A percentile compares a stretch with the other conserved stretches of the same genome.
phyloP scores from a whole-genome alignment of 2,329 filamentous ascomycete genomes.

The Pestalotiopsis sp. region DNA sequence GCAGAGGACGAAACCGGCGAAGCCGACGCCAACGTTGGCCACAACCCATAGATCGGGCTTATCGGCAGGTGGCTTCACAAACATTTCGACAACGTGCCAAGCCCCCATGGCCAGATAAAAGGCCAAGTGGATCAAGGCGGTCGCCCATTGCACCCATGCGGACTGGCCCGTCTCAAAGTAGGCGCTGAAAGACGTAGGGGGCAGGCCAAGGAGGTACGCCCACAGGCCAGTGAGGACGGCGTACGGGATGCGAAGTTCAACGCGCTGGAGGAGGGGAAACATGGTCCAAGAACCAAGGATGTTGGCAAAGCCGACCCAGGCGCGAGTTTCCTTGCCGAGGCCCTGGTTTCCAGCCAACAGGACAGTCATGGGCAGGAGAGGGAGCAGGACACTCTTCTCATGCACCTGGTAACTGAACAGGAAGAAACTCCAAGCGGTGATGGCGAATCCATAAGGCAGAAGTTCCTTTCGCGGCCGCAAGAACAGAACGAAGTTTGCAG shows the following conservation, averaged over 20 bases:
- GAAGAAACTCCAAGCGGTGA: conserved; percentile 95
- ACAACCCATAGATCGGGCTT: conserved; percentile 97
- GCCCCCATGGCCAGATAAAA: conserved; percentile 78
- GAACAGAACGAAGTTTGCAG: conserved; percentile 80
- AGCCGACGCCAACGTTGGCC: conserved; percentile 83
- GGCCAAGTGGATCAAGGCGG: conserved; percentile 68
- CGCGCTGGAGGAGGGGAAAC: conserved; percentile 85
- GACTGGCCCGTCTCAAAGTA: conserved; percentile 61
- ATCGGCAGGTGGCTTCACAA: conserved; percentile 65
- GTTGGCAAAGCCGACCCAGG: conserved; percentile 97
- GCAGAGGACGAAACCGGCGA: conserved; percentile 81
- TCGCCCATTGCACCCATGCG: conserved; percentile 57
- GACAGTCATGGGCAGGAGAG: conserved; percentile 90
- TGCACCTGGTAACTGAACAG: conserved; percentile 98
- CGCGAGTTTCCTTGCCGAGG: conserved; percentile 72
- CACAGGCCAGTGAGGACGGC: conserved; percentile 82
- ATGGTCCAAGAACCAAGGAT: conserved; percentile 89
- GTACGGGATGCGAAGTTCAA: conserved; percentile 84
- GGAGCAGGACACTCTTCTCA: conserved; percentile 94
- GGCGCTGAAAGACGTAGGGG: conserved; percentile 71
- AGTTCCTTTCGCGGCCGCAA: conserved; percentile 75
- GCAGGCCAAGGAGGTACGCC: conserved; percentile 88
- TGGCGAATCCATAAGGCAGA: conserved; percentile 78
- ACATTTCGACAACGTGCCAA: conserved; percentile 80
- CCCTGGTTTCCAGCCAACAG: conserved; percentile 80